These are phyloP conservation scores for Alnus glutinosa DNA, from an alignment of 306 rosid species.

Conservation along the genomic window DNA sequence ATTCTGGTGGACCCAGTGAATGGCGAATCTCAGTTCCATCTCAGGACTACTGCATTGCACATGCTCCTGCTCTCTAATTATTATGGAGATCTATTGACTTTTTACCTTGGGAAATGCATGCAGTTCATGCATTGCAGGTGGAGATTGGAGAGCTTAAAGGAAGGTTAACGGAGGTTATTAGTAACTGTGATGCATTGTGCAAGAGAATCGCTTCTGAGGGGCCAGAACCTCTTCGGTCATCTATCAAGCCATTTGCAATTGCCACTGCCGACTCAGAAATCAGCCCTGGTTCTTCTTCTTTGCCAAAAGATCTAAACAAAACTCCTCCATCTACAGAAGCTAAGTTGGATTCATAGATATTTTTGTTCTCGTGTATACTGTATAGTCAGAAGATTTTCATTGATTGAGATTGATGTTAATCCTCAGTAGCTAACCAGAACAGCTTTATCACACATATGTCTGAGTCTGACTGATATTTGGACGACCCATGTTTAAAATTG, in stretches of 20 bases:
- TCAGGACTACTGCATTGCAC: neutral
- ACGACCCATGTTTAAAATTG: conserved; percentile 21
- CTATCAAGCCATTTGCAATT: conserved; percentile 58
- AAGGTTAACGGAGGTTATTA: conserved; percentile 87
- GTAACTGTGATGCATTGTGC: conserved; percentile 86
- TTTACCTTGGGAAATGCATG: conserved; percentile 21
- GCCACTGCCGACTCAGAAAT: conserved; percentile 26
- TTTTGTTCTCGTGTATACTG: conserved; percentile 32
- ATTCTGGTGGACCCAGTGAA: conserved; percentile 7
- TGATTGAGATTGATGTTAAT: conserved; percentile 31
- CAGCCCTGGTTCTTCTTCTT: conserved; percentile 31
- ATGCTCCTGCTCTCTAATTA: neutral
- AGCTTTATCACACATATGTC: conserved; percentile 5
- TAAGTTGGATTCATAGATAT: conserved; percentile 41
- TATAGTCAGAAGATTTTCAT: conserved; percentile 27
- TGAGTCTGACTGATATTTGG: conserved; percentile 26
- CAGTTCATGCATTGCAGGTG: conserved; percentile 86
- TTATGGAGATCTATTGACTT: conserved; percentile 27
- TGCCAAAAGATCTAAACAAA: conserved; percentile 29
- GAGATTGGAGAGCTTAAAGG: conserved; percentile 94
- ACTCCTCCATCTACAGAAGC: conserved; percentile 44
- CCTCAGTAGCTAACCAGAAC: conserved; percentile 19
- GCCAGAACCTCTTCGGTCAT: conserved; percentile 70
- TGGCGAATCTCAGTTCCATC: conserved; percentile 8
- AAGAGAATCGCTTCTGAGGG: conserved; percentile 68